Percentiles rank a stretch among this genome's conserved stretches.
Conservation (phyloP, 495 filamentous ascomycete species). For the Aspergillus diversus region DNA sequence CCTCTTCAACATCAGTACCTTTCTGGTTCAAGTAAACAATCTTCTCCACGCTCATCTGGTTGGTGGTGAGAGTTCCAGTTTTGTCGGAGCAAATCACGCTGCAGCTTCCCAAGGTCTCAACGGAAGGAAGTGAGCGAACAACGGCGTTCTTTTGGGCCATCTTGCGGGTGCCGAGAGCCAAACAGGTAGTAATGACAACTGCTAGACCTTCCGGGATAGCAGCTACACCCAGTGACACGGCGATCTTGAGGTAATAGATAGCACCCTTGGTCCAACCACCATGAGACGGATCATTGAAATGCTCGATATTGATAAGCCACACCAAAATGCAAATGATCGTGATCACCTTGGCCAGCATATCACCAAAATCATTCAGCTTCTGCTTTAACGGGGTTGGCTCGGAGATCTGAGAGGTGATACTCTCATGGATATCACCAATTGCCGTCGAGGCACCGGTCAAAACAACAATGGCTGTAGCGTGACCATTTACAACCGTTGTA, state of each 20-base stretch:
- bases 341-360: conserved; percentile 96
- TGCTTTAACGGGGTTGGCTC: conserved; percentile 97
- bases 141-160: conserved; percentile 99
- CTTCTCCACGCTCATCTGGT: conserved; percentile 98
- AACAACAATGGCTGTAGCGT: conserved; percentile 90
- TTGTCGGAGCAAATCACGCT: conserved; percentile 99
- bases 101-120: conserved; percentile 98
- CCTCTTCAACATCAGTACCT: conserved; percentile 78
- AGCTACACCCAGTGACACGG: conserved; percentile 96
- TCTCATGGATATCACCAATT: conserved; percentile 98
- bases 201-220: conserved; percentile 97
- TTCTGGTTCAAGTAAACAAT: conserved; percentile 77
- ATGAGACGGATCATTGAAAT: conserved; percentile 94
- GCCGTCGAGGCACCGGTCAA: conserved; percentile 90
- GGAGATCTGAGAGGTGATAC: conserved; percentile 96
- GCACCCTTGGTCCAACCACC: conserved; percentile 96
- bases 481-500: conserved; percentile 93
- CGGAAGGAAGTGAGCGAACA: conserved; percentile 91
- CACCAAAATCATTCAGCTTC: conserved; percentile 98
- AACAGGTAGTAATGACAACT: conserved; percentile 96
- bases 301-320: conserved; percentile 96
- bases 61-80: conserved; percentile 97
- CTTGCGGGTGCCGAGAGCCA: conserved; percentile 93
- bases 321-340: conserved; percentile 94
- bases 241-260: conserved; percentile 99